Evolutionary conservation across 1,139 yeast genomes (phyloP).

Genomic region (Yamadazyma friedrichii): DNA sequence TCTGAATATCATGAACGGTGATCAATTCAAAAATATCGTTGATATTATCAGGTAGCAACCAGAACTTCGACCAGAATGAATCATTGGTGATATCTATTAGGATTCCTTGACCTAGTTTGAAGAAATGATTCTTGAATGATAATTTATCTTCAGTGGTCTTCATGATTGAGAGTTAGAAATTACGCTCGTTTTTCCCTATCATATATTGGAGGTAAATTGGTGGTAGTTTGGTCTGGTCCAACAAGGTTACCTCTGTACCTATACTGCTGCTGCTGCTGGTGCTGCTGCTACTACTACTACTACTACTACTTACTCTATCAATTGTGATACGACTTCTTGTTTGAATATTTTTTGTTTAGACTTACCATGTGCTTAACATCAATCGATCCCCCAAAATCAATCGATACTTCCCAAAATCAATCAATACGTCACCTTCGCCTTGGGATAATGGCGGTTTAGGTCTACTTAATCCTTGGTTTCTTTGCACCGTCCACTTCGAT

Average conservation of each 20-base stretch:
- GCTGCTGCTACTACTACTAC: too few species aligned
- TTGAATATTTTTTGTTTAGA: too few species aligned
- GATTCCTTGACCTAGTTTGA: constrained; percentile 58
- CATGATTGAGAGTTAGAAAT: constrained; percentile 40
- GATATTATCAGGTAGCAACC: constrained; percentile 28
- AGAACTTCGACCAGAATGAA: constrained; percentile 50
- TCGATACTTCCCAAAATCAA: too few species aligned
- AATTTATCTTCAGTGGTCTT: constrained; percentile 70
- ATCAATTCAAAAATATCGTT: constrained; percentile 58
- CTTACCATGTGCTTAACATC: too few species aligned
- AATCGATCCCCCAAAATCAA: too few species aligned
- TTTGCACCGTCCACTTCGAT: constrained; percentile 14
- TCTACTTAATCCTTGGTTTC: constrained; percentile 8
- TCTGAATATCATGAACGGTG: constrained; percentile 56
- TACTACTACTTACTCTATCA: too few species aligned
- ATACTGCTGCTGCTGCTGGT: too few species aligned
- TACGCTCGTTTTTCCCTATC: not conserved
- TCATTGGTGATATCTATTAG: constrained; percentile 44
- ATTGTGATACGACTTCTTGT: too few species aligned
- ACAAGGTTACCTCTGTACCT: too few species aligned
- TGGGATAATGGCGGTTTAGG: too few species aligned
- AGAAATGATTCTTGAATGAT: constrained; percentile 59
- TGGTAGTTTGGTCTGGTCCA: too few species aligned
- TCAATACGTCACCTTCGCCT: too few species aligned
- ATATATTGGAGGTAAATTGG: not conserved